Evolutionary conservation across 495 filamentous ascomycete genomes (phyloP).

Genomic region (Coniosporium apollinis): DNA sequence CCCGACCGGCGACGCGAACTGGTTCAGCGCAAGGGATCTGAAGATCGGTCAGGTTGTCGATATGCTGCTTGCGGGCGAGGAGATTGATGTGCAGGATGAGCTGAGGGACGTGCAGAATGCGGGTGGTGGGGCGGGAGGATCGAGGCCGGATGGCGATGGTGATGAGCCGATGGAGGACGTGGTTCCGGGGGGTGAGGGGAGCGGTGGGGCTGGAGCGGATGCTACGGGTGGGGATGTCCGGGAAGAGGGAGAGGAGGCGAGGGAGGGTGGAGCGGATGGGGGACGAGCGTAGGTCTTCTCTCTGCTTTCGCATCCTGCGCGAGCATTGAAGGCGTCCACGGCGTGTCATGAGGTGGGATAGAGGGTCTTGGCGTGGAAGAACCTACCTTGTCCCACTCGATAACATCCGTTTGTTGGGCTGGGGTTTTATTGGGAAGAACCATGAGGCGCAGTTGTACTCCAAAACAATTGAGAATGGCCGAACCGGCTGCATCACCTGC

Average conservation of each 20-base stretch:
- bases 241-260: slow-evolving; percentile 70
- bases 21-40: slow-evolving; percentile 64
- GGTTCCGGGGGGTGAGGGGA: slow-evolving; percentile 47
- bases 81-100: slow-evolving; percentile 70
- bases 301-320: too few relatives aligned
- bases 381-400: too few relatives aligned
- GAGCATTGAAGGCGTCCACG: too few relatives aligned
- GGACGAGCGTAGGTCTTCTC: slow-evolving; percentile 87
- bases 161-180: slow-evolving; percentile 79
- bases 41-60: slow-evolving; percentile 77
- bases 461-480: too few relatives aligned
- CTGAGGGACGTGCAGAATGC: slow-evolving; percentile 41
- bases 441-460: too few relatives aligned
- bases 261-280: slow-evolving; percentile 89
- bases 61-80: slow-evolving; percentile 66
- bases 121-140: slow-evolving; percentile 27
- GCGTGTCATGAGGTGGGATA: too few relatives aligned
- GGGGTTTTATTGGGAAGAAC: too few relatives aligned
- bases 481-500: too few relatives aligned
- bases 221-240: slow-evolving; percentile 80
- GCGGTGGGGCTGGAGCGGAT: slow-evolving; percentile 66
- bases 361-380: too few relatives aligned
- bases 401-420: too few relatives aligned
- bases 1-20: slow-evolving; percentile 49
- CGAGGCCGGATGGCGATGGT: slow-evolving; percentile 33